Evolutionary conservation across 331 rosid species (phyloP), one percentile per base, ranked within the genome.

Genomic region (Stylosanthes scabra): DNA sequence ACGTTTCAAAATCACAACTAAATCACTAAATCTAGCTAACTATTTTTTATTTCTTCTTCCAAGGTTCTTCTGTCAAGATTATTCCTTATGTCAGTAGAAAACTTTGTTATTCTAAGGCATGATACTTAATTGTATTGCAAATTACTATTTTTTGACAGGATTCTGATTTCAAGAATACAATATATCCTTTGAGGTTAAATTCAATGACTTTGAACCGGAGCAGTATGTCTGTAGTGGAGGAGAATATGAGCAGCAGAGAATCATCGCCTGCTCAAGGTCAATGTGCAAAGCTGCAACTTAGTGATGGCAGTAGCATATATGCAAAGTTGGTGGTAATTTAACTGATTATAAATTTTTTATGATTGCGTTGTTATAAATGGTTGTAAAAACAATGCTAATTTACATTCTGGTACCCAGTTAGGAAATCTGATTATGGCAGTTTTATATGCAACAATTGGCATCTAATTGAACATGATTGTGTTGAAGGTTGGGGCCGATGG

Each of bases 401-500:
- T 68, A 44, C 46, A 25, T 34, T 11, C 20, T 25, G 68, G 76
- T n/a, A 27, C 11, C 13, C 63, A 14, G 14, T 68, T 75, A 51
- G 67, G 78, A 63, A 58, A 52, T 75, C 39, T 63, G 71, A 25
- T 39, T n/a, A 31, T 73, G 46, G 37, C 41, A 56, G 40, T 54
- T 71, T 74, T 52, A 59, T 80, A 27, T 14, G 51, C 74, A 59
- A 47, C 25, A 25, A 56, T 58, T 72, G 42, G 49, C 34, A 52
- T 74, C 68, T 72, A 62, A 70, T 59, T 12, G 25, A 75, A 46
- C 54, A 74, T 67, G 63, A 15, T 66, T 63, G 62, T 66, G 60
- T 72, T 76, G 80, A 84, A 95, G 97, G 99, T 92, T 74, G 98
- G 97, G 20, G 92, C 97, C 9, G 97, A 92, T 82, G 99, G 99